A percentile compares a stretch with the other conserved stretches of the same genome.
These are phyloP conservation scores for Rosa hybrid DNA, from an alignment of 331 rosid species.

Conservation along the genomic window DNA sequence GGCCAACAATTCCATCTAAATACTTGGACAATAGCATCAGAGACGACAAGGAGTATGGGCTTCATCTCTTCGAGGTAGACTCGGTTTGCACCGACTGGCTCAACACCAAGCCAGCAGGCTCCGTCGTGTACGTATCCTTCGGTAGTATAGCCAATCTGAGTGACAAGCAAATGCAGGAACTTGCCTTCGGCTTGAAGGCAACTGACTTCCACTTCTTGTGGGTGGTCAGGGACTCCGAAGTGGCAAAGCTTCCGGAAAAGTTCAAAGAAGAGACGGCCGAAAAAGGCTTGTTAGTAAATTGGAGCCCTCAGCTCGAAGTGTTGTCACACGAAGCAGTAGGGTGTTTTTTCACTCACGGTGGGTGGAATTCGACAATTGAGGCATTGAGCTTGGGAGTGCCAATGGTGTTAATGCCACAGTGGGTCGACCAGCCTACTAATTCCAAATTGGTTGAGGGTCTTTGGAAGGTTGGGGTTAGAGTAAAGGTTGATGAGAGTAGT, in stretches of 20 bases:
- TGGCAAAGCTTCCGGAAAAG: constrained; percentile 15
- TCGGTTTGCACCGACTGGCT: constrained; percentile 24
- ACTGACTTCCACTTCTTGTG: constrained; percentile 31
- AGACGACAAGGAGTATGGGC: constrained; percentile 44
- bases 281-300: constrained; percentile 24
- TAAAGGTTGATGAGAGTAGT: constrained; percentile 21
- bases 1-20: constrained; percentile 50
- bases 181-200: constrained; percentile 28
- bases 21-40: constrained; percentile 45
- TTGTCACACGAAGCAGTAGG: constrained; percentile 31
- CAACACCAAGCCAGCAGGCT: constrained; percentile 24
- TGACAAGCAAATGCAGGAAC: constrained; percentile 32
- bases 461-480: constrained; percentile 45
- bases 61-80: constrained; percentile 30
- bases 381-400: constrained; percentile 44
- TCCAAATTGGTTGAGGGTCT: constrained; percentile 29
- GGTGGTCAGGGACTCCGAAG: constrained; percentile 33
- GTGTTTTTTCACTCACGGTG: constrained; percentile 34
- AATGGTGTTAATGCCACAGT: constrained; percentile 40
- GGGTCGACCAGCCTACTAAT: constrained; percentile 39
- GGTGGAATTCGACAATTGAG: constrained; percentile 42
- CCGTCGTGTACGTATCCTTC: constrained; percentile 35
- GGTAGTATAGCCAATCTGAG: constrained; percentile 35
- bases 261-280: constrained; percentile 1
- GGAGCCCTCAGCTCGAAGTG: constrained; percentile 41